phyloP scores from a whole-genome alignment of 352 stramenopile genomes.

The Labyrinthula sp. region DNA sequence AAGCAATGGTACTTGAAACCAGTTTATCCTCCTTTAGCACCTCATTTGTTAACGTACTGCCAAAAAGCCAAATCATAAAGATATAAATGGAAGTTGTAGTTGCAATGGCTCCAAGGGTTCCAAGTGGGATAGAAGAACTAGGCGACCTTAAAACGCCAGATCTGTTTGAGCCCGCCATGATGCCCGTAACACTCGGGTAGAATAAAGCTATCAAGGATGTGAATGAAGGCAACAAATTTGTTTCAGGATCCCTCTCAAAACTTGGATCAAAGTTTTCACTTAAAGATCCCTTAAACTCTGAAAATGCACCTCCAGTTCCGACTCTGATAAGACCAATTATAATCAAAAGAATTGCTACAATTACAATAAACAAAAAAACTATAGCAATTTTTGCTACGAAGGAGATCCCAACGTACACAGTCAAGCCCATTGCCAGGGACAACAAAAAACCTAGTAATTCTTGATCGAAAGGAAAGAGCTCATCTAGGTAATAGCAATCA shows the following conservation, averaged over 20 bases:
- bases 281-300: neutral
- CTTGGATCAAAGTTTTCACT: conserved; percentile 41
- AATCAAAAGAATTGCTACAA: conserved; percentile 36
- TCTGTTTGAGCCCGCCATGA: conserved; percentile 46
- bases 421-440: conserved; percentile 32
- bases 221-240: conserved; percentile 41
- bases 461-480: conserved; percentile 32
- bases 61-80: conserved; percentile 41
- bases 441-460: conserved; percentile 35
- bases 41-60: conserved; percentile 39
- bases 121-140: conserved; percentile 39
- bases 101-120: conserved; percentile 43
- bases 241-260: conserved; percentile 43
- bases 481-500: too few species aligned
- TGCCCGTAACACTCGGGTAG: conserved; percentile 50
- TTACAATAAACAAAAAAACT: conserved; percentile 37
- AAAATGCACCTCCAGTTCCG: conserved; percentile 24
- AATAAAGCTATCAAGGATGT: conserved; percentile 44
- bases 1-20: conserved; percentile 42
- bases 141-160: conserved; percentile 41
- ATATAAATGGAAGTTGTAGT: conserved; percentile 43
- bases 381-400: conserved; percentile 36
- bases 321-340: conserved; percentile 38
- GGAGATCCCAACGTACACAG: conserved; percentile 38
- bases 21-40: conserved; percentile 46